Conservation (phyloP, 2,329 filamentous ascomycete genomes). For the Parastagonospora nodorum region DNA sequence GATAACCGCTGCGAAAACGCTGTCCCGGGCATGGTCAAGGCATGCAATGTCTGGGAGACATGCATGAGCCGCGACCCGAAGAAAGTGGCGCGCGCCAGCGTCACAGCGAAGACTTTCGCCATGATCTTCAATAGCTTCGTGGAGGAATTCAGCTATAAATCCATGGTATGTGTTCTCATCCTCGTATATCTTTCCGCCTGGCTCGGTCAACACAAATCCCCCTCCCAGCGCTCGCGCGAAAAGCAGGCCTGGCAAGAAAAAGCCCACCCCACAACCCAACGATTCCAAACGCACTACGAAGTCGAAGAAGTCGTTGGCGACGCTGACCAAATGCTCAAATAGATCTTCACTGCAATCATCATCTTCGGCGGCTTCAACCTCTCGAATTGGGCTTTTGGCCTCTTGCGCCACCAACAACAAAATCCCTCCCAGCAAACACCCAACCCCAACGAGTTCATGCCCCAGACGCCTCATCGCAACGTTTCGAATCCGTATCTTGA, state of each 20-base stretch:
- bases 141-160: slow-evolving; percentile 86
- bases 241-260: background rate
- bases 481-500: slow-evolving; percentile 26
- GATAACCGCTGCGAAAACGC: slow-evolving; percentile 76
- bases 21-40: slow-evolving; percentile 71
- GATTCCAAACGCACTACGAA: background rate
- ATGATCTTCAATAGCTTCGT: slow-evolving; percentile 94
- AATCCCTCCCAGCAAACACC: slow-evolving; percentile 12
- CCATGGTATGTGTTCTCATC: slow-evolving; percentile 59
- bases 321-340: slow-evolving; percentile 25
- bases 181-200: background rate
- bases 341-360: slow-evolving; percentile 56
- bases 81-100: slow-evolving; percentile 75
- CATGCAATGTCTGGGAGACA: slow-evolving; percentile 80
- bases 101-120: slow-evolving; percentile 86
- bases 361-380: slow-evolving; percentile 60
- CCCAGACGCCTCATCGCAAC: slow-evolving; percentile 39
- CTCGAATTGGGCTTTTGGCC: slow-evolving; percentile 65
- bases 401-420: slow-evolving; percentile 53
- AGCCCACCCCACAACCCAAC: background rate
- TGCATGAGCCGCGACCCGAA: slow-evolving; percentile 87
- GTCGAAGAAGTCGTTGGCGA: background rate
- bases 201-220: background rate
- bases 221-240: background rate
- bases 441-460: slow-evolving; percentile 28